phyloP scores from a whole-genome alignment of 345 rosid species.

The Populus alba region DNA sequence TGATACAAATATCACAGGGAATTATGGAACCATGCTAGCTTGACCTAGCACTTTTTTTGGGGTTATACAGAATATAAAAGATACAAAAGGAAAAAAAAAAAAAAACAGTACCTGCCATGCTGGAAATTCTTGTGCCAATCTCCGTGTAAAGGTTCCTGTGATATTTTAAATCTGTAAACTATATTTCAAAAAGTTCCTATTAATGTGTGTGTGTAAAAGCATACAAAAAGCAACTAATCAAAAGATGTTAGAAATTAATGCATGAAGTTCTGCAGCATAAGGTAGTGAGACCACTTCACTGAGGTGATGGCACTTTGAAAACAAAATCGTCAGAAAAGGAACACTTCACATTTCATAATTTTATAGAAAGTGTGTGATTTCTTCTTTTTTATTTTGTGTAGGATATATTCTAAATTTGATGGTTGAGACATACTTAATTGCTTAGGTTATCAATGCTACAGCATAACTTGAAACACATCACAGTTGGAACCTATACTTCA shows the following conservation, averaged over 20 bases:
- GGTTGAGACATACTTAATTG: too few species aligned
- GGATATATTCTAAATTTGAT: too few species aligned
- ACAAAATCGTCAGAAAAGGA: too few species aligned
- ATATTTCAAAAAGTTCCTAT: background rate
- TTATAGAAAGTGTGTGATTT: too few species aligned
- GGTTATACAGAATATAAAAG: background rate
- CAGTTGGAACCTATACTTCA: too few species aligned
- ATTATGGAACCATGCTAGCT: background rate
- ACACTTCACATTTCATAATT: too few species aligned
- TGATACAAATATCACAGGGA: background rate
- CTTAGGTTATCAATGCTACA: too few species aligned
- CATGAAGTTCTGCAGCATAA: background rate
- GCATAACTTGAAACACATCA: too few species aligned
- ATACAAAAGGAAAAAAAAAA: background rate
- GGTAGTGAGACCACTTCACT: too few species aligned
- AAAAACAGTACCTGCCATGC: constrained; percentile 71
- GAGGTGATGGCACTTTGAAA: too few species aligned
- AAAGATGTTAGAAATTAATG: background rate
- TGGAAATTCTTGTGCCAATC: constrained; percentile 82
- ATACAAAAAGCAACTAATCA: background rate
- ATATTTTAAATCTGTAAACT: background rate
- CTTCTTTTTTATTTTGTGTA: too few species aligned
- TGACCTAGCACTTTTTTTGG: background rate
- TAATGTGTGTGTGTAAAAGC: background rate
- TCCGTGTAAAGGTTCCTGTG: constrained; percentile 79